Percentiles rank a stretch among this genome's conserved stretches.
phyloP scores from a whole-genome alignment of 768 basidiomycete genomes.

The Auriculariales sp. region DNA sequence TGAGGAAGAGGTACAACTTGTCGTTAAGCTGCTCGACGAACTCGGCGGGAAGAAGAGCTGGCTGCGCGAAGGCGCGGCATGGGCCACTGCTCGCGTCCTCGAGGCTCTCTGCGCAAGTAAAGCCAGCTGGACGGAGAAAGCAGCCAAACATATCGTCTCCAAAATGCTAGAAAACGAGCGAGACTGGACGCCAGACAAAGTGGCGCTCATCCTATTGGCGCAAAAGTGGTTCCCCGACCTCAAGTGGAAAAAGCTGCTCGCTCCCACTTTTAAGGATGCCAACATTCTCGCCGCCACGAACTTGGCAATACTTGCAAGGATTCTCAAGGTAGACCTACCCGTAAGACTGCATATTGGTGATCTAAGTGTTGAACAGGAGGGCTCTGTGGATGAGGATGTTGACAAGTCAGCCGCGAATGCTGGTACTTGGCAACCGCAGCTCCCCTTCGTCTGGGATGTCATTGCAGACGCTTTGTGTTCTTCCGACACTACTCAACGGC shows the following conservation, averaged over 20 bases:
- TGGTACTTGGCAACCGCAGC: slow-evolving; percentile 68
- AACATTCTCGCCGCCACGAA: slow-evolving; percentile 61
- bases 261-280: slow-evolving; percentile 63
- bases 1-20: slow-evolving; percentile 40
- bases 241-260: slow-evolving; percentile 50
- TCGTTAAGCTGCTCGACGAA: slow-evolving; percentile 43
- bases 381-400: slow-evolving; percentile 37
- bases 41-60: slow-evolving; percentile 79
- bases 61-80: slow-evolving; percentile 86
- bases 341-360: neutral
- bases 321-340: slow-evolving; percentile 50
- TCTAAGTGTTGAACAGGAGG: slow-evolving; percentile 22
- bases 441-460: slow-evolving; percentile 85
- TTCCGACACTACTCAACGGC: slow-evolving; percentile 18
- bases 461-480: slow-evolving; percentile 59
- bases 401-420: slow-evolving; percentile 36
- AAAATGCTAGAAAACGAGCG: slow-evolving; percentile 35
- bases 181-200: slow-evolving; percentile 77
- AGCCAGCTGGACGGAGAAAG: slow-evolving; percentile 59
- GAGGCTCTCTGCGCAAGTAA: slow-evolving; percentile 42
- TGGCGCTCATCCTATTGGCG: slow-evolving; percentile 63
- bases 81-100: slow-evolving; percentile 52
- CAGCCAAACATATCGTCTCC: slow-evolving; percentile 33
- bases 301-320: slow-evolving; percentile 51
- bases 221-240: slow-evolving; percentile 43